Evolutionary conservation across 2,329 filamentous ascomycete genomes (phyloP), one percentile per base, ranked within the genome.

Genomic region (Cercospora sp.): DNA sequence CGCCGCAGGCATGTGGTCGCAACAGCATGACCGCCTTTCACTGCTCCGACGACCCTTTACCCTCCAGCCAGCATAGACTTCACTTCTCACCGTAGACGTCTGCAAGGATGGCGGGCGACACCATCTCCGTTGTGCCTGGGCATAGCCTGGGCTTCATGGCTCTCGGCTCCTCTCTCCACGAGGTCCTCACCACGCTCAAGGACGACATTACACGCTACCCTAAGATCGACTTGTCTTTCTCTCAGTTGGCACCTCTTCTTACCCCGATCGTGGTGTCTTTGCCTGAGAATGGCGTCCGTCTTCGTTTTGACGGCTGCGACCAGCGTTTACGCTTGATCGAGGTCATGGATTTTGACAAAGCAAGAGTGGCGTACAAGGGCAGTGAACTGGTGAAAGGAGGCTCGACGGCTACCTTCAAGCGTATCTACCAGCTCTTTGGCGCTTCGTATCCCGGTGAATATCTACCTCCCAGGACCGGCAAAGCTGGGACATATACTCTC

Each of bases 391-490:
- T 93, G 63, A 94, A 92, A 76, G 82, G 80, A 68, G 78, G 77
- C 60, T 74, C 74, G 67, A 79, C 60, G 23, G 74, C 75, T 10
- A 68, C 69, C 4, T 76, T 78, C 70, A 77, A 75, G 68, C 70
- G 76, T 2, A 75, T 99, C 72, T 99, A 98, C 78, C 93, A 96
- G 75, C 84, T 97, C n/a, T 89, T 99, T 70, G 95, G 95, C 0
- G 94, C 94, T 18, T 96, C 94, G 0, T 98, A 96, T 78, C 91
- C 91, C 1, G 95, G 95, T 70, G 95, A 99, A 82, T 99, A 94
- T 76, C 86, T 97, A 42, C 86, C 90, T 8, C 88, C 92, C 0
- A 78, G 80, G 6, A 76, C 82, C 1, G 83, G 82, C 3, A 83
- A 84, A 10, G 83, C 84, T 16, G 94, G 94, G 16, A 91, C 88